A percentile compares a stretch with the other conserved stretches of the same genome.
phyloP scores from a whole-genome alignment of 345 rosid species.

The Eucalyptus regnans region DNA sequence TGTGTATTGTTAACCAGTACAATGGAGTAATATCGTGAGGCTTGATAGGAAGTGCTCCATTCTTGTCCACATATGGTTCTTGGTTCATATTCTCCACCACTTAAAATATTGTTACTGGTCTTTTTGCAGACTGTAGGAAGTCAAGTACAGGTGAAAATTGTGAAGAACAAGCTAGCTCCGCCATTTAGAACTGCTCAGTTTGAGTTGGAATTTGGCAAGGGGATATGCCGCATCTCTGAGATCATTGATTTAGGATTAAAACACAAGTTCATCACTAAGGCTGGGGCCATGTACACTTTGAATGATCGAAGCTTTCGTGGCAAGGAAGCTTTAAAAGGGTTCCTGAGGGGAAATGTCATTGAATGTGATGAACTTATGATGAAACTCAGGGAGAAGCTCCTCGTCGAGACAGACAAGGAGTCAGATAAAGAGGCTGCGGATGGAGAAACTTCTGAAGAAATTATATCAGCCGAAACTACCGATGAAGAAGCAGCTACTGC shows the following conservation, averaged over 20 bases:
- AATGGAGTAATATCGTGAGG: no score
- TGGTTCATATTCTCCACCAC: not conserved
- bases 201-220: slow-evolving; percentile 95
- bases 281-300: slow-evolving; percentile 32
- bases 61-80: not conserved
- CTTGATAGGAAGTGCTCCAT: not conserved
- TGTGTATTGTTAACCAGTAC: not conserved
- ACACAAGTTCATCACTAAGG: slow-evolving; percentile 52
- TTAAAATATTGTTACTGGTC: not conserved
- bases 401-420: slow-evolving; percentile 12
- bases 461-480: slow-evolving; percentile 6
- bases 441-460: slow-evolving; percentile 18
- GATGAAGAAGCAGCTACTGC: slow-evolving; percentile 71
- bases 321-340: slow-evolving; percentile 69
- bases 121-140: slow-evolving; percentile 59
- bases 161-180: slow-evolving; percentile 94
- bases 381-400: slow-evolving; percentile 57
- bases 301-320: slow-evolving; percentile 52
- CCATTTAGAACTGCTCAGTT: slow-evolving; percentile 78
- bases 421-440: slow-evolving; percentile 8
- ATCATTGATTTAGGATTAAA: slow-evolving; percentile 65
- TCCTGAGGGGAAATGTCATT: slow-evolving; percentile 29
- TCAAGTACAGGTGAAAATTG: slow-evolving; percentile 70
- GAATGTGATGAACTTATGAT: slow-evolving; percentile 46
- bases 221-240: slow-evolving; percentile 67